Evolutionary conservation across 805 yeast genomes (phyloP), one percentile per base, ranked within the genome.

Genomic region (Kuraishia cidri): DNA sequence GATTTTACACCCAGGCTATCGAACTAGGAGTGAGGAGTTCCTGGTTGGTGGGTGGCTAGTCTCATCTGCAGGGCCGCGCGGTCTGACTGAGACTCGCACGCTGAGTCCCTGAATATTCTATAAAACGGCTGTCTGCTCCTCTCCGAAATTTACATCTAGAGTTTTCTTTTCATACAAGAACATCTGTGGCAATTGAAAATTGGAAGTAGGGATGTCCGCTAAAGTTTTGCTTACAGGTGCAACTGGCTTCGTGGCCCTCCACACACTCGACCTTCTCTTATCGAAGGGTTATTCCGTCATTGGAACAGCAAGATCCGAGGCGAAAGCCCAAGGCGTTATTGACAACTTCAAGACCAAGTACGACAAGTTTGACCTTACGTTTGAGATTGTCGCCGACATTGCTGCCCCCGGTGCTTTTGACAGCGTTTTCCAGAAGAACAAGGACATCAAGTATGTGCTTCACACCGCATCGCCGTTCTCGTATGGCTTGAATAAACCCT

Each of bases 381-480:
- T 46, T 37, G 60, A 42, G 30, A 43, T 60, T 27, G 64, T 62
- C 16, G 28, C 37, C 5, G 62, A 58, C 34, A 48, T 59, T 34
- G 48, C 49, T 3, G 48, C 34, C 5, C 44, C 37, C 3, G 62
- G 59, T 9, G 74, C 76, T 2, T 72, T 73, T 38, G 75, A 69
- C 41, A 50, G 54, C 7, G 65, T 62, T 0, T 50, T 74, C 29
- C 37, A 52, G 26, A 50, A 47, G 13, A 56, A 68, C 34, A 41
- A 50, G 14, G 59, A 55, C 17, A 44, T 60, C 33, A 51, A 46
- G 11, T 46, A 41, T 31, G 58, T 63, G 29, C 31, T 61, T 14
- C 68, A 62, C 45, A 58, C 64, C 15, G 68, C 68, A 13, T 56
- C 65, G 23, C 66, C 68, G 6, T 50, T 60, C 41, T 43, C 48